Base-by-base conservation (phyloP, 768 basidiomycete species). In the Dictyophora rubrovolvata region DNA sequence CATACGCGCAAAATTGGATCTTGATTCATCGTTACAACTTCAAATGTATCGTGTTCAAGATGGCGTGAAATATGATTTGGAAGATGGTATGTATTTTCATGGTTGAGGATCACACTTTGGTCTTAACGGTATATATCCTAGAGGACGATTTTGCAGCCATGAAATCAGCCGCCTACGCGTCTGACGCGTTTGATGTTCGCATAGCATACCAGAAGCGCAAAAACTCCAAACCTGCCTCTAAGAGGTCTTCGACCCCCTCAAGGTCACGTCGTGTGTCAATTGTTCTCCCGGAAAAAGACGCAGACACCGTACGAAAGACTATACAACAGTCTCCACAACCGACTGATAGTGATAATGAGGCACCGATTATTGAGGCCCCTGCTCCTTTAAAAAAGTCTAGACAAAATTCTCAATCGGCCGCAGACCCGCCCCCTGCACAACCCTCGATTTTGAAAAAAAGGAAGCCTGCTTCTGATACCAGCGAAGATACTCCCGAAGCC, bases 61-160 rank as follows among this genome's bases (percentile, higher is more conserved):
- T 20, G 79, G 74, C 8, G 72, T 71, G 59, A 66, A 68, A 14
- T 77, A 89, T 21, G 86, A 86, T 67, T 74, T 92, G n/a, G 87
- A 87, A 36, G 88, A 91, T 66, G 86, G 89, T 88, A 64, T 61
- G 75, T 42, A 49, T 50, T 35, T 28, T 18, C 46, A 8, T 21
- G 20, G 49, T 53, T 59, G 54, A n/a, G 18, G 56, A 42, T 50
- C 36, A 46, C 46, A 21, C 55, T 47, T 62, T 10, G 34, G n/a
- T 23, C 28, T 20, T 36, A 16, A 37, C 42, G 5, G 23, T 47
- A n/a, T 36, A 36, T 47, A 56, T 46, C 47, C 20, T 62, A 91
- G 89, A 88, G 48, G 88, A 86, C 42, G 89, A 91, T 69, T 90
- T 89, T 62, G 83, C 85, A 56, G 87, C 87, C 1, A 87, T 90